A percentile compares a stretch with the other conserved stretches of the same genome.
phyloP scores from a whole-genome alignment of 257 asterid genomes.

The Nicotiana undulata region DNA sequence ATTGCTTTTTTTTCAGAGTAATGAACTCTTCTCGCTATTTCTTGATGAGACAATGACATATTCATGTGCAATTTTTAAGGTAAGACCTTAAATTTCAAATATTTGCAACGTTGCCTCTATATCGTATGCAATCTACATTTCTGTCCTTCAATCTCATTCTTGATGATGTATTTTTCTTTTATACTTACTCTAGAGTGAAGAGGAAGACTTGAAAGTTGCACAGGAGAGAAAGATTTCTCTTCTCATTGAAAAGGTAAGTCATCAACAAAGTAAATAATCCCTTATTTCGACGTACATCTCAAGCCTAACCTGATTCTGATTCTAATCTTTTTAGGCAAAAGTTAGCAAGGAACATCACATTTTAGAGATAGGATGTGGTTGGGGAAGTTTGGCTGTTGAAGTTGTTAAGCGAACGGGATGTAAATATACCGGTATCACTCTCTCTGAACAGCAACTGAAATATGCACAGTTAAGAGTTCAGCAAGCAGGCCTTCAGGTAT shows the following conservation, averaged over 20 bases:
- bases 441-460: slow-evolving; percentile 65
- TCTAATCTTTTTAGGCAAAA: slow-evolving; percentile 45
- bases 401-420: slow-evolving; percentile 77
- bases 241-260: slow-evolving; percentile 64
- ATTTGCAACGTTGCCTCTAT: neutral
- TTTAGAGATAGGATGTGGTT: slow-evolving; percentile 88
- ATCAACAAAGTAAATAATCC: neutral
- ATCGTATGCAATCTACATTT: neutral
- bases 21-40: slow-evolving; percentile 52
- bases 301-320: neutral
- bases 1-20: slow-evolving; percentile 51
- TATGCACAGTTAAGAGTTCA: slow-evolving; percentile 69
- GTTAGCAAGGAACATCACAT: slow-evolving; percentile 58
- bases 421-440: slow-evolving; percentile 83
- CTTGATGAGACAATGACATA: slow-evolving; percentile 88
- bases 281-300: neutral
- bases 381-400: slow-evolving; percentile 93
- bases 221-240: slow-evolving; percentile 68
- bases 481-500: slow-evolving; percentile 80
- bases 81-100: slow-evolving; percentile 10
- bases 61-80: slow-evolving; percentile 84
- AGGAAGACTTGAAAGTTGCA: slow-evolving; percentile 75
- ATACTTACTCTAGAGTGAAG: slow-evolving; percentile 38
- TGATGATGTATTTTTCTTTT: neutral
- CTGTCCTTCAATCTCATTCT: neutral